Evolutionary conservation across 2,329 filamentous ascomycete species (phyloP).

Genomic region (Clarireedia monteithiana): DNA sequence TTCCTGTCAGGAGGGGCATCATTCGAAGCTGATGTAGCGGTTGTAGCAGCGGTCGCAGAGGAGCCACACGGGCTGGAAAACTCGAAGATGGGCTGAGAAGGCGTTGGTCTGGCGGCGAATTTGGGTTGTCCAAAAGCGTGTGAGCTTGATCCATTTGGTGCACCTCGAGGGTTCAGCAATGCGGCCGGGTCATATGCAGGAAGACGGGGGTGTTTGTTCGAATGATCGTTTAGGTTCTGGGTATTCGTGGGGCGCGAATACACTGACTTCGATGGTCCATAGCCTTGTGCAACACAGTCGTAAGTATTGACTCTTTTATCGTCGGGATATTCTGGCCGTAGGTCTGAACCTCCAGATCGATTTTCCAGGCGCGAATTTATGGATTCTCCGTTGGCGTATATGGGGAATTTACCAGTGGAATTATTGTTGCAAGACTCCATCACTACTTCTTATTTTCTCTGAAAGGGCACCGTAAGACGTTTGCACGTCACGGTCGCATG

Average conservation of each 20-base stretch:
- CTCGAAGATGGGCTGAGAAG: slow-evolving; percentile 21
- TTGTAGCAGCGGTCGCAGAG: slow-evolving; percentile 5
- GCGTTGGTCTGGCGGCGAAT: slow-evolving; percentile 9
- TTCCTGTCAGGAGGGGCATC: background rate
- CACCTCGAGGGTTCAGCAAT: slow-evolving; percentile 36
- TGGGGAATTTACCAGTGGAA: slow-evolving; percentile 27
- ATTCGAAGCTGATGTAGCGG: background rate
- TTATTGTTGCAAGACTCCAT: slow-evolving; percentile 31
- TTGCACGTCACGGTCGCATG: slow-evolving; percentile 21
- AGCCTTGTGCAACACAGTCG: slow-evolving; percentile 18
- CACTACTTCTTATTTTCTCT: slow-evolving; percentile 12
- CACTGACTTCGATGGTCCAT: slow-evolving; percentile 20
- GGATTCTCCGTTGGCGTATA: slow-evolving; percentile 6
- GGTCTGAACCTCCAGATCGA: slow-evolving; percentile 14
- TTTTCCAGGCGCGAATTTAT: slow-evolving; percentile 8
- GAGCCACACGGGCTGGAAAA: slow-evolving; percentile 26
- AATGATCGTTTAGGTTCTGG: background rate
- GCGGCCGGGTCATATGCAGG: slow-evolving; percentile 34
- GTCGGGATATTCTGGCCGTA: slow-evolving; percentile 10
- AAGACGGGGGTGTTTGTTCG: background rate
- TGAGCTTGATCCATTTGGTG: slow-evolving; percentile 10
- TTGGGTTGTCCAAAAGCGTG: slow-evolving; percentile 1
- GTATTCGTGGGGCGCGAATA: slow-evolving; percentile 6
- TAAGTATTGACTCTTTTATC: slow-evolving; percentile 4
- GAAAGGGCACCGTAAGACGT: background rate